Evolutionary conservation across 805 yeast genomes (phyloP).

Genomic region (Alloascoidea africana): DNA sequence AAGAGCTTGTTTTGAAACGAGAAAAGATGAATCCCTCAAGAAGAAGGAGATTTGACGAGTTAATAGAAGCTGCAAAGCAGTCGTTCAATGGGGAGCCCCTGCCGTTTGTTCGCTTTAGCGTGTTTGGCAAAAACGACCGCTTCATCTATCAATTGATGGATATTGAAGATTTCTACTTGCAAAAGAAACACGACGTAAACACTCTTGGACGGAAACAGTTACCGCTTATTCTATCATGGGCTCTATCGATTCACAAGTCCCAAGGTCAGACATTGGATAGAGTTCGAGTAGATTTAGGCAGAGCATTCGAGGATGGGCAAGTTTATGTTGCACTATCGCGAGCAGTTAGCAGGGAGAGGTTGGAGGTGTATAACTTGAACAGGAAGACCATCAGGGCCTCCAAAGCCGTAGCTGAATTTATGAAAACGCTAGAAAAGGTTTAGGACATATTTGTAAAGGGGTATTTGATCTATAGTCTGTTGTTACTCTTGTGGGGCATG

Average conservation of each 20-base stretch:
- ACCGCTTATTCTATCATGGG: slow-evolving; percentile 29
- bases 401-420: slow-evolving; percentile 55
- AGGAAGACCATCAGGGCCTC: slow-evolving; percentile 52
- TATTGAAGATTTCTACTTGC: slow-evolving; percentile 24
- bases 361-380: slow-evolving; percentile 67
- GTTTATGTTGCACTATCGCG: slow-evolving; percentile 31
- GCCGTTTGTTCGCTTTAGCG: slow-evolving; percentile 21
- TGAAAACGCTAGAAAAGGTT: slow-evolving; percentile 15
- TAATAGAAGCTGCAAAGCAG: slow-evolving; percentile 7
- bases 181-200: slow-evolving; percentile 7
- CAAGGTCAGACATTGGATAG: slow-evolving; percentile 30
- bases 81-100: slow-evolving; percentile 11
- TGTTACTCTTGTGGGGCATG: too few relatives aligned
- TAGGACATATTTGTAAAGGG: too few relatives aligned
- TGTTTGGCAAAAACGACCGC: slow-evolving; percentile 10
- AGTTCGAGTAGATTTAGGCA: slow-evolving; percentile 23
- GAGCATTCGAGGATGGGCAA: slow-evolving; percentile 28
- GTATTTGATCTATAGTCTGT: too few relatives aligned
- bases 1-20: slow-evolving; percentile 9
- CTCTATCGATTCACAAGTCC: slow-evolving; percentile 29
- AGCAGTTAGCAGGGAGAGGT: slow-evolving; percentile 63
- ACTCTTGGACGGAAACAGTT: slow-evolving; percentile 14
- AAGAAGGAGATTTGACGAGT: slow-evolving; percentile 7
- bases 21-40: slow-evolving; percentile 7
- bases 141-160: slow-evolving; percentile 19